Evolutionary conservation across 2,329 filamentous ascomycete genomes (phyloP), one percentile per base, ranked within the genome.

Genomic region (Cladosporium sp.): DNA sequence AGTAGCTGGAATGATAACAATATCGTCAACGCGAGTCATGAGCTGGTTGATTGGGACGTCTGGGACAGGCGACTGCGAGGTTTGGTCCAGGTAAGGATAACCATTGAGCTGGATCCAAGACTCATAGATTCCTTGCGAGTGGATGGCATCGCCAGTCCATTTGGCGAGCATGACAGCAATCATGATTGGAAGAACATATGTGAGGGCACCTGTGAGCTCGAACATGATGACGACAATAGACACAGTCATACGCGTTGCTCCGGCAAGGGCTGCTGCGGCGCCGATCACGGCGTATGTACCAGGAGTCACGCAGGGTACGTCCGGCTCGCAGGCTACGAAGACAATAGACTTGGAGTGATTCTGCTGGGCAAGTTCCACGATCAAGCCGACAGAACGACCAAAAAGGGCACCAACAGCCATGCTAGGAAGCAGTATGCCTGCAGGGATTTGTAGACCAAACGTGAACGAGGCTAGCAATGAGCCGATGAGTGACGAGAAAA

Each of bases 161-260:
- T 99, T 99, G 68, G 91, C 91, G 53, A 98, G 85, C 93, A 99
- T 96, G 74, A 99, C 95, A 51, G 93, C 93, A 69, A 99, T 91
- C 95, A 99, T 99, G 78, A 98, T 99, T 63, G 95, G 95, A 8
- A 99, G 87, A 58, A 99, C 94, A 75, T 98, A 98, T 0, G 93
- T 96, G 30, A 99, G 85, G 1, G 95, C 95, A 61, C 95, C 95
- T 0, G 95, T 99, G 64, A 99, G 88, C 81, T 99, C 95, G 75
- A 99, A 99, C 91, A 97, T 97, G 80, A 99, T 99, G 73, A 98
- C 95, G 5, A 99, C 94, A 70, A 99, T 97, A 14, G 93, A 97
- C 13, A 97, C 93, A 0, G 95, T 99, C 89, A 99, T 96, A 70
- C 94, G 88, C 21, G 94, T 98, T 39, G 96, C 92, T 57, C 95